These are phyloP conservation scores for Bruguiera sexangula DNA, from an alignment of 345 rosid species.

Conservation along the genomic window DNA sequence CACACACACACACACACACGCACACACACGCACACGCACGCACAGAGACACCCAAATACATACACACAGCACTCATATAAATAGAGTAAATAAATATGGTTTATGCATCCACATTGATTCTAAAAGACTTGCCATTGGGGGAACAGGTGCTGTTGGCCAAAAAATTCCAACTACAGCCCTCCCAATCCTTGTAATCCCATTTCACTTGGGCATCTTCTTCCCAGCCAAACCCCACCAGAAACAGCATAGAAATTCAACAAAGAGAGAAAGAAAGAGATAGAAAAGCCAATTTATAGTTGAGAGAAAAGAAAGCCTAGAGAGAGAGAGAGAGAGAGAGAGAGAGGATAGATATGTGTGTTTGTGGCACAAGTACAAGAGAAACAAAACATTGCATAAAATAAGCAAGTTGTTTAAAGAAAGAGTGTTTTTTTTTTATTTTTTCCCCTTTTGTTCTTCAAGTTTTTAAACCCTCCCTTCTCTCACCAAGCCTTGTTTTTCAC, in stretches of 20 bases:
- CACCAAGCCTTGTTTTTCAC: constrained; percentile 39
- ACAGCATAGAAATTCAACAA: background rate
- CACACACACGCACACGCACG: background rate
- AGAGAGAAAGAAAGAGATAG: background rate
- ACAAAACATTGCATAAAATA: constrained; percentile 18
- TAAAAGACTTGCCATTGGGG: constrained; percentile 2
- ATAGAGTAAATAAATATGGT: background rate
- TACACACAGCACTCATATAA: background rate
- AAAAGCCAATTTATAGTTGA: background rate
- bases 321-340: background rate
- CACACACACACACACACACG: no score
- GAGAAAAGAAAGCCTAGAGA: background rate
- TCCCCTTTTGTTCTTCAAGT: background rate
- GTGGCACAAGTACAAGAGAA: constrained; percentile 26
- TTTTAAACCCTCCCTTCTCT: background rate
- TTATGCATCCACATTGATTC: constrained; percentile 5
- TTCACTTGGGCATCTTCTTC: constrained; percentile 18
- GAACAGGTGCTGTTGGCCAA: constrained; percentile 31
- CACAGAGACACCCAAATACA: background rate
- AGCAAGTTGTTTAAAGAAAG: background rate
- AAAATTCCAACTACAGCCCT: constrained; percentile 35
- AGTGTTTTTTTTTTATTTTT: background rate
- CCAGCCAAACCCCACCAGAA: constrained; percentile 9
- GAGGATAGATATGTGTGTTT: constrained; percentile 1
- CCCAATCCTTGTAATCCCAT: constrained; percentile 33